Evolutionary conservation across 2,329 filamentous ascomycete species (phyloP), one percentile per base, ranked within the genome.

Genomic region (Furcasterigmium furcatum): DNA sequence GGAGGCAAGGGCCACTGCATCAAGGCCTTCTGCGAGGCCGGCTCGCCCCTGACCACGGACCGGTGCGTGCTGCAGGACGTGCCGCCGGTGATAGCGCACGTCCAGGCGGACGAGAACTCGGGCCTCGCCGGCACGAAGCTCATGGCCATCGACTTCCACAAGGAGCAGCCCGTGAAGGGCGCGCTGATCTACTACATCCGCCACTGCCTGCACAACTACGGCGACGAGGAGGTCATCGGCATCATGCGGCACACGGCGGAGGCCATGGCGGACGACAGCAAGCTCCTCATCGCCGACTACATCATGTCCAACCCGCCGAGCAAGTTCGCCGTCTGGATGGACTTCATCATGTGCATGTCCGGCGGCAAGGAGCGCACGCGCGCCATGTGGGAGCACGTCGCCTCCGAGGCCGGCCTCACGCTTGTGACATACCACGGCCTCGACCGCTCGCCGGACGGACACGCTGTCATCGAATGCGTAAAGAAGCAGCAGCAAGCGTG

Each of bases 161-260:
- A 47, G 10, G 47, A 55, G 14, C 55, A 61, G 20, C 51, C 50
- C 1, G 41, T 59, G 4, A 49, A 53, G 34, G 52, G 50, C 3
- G 66, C 67, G 7, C 49, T 62, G 14, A 49, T 63, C 6, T 69
- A 70, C 51, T 63, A 58, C 54, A 63, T 64, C 46, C 57, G 58
- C 30, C 61, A 62, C n/a, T 63, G 63, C 38, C 58, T 70, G 4
- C 67, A 70, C 46, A 63, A 70, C 46, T 68, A 67, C 50, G 51
- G 58, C 22, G 64, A 67, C 45, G 54, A 58, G 2, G 51, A 58
- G 12, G 57, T 55, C 5, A 54, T 61, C 3, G 45, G 53, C 29
- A 67, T 69, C 9, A 54, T 70, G 19, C 43, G 55, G 44, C 55
- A 57, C 10, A 44, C 66, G 3, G 47, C 54, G 2, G 51, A 51